Evolutionary conservation across 2,329 filamentous ascomycete species (phyloP).

Genomic region (Parastagonospora nodorum): DNA sequence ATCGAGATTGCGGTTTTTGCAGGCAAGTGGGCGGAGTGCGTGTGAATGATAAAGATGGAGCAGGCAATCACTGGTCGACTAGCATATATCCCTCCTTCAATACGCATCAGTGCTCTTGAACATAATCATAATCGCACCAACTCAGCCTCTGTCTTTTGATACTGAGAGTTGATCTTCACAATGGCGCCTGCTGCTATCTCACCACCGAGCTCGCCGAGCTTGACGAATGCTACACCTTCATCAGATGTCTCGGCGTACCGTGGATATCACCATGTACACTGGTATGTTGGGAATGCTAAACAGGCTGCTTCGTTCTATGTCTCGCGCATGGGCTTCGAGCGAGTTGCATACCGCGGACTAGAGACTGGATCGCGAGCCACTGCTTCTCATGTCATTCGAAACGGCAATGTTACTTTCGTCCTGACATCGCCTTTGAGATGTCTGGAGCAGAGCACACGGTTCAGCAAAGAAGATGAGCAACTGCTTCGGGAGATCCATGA

Average conservation of each 20-base stretch:
- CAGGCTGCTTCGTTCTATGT: constrained; percentile 90
- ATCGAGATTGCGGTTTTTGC: constrained; percentile 25
- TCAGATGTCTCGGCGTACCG: constrained; percentile 62
- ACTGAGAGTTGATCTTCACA: constrained; percentile 2
- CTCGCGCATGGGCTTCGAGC: constrained; percentile 82
- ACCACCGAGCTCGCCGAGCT: constrained; percentile 49
- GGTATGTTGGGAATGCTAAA: constrained; percentile 97
- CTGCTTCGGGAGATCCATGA: constrained; percentile 76
- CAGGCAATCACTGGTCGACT: not conserved
- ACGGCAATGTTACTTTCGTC: constrained; percentile 78
- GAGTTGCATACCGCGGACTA: constrained; percentile 82
- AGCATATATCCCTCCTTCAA: not conserved
- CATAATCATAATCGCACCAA: not conserved
- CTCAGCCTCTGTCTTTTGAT: not conserved
- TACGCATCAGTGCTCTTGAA: not conserved
- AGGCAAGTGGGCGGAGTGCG: constrained; percentile 20
- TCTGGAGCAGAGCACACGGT: constrained; percentile 36
- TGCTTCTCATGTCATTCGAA: constrained; percentile 82
- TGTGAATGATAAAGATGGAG: constrained; percentile 23
- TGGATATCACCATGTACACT: constrained; percentile 91
- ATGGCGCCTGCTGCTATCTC: constrained; percentile 45
- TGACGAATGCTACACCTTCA: constrained; percentile 23
- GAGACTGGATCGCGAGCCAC: constrained; percentile 84
- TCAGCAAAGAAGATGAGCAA: constrained; percentile 61
- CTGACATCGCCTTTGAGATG: constrained; percentile 78